Percentiles rank a stretch among this genome's conserved stretches.
Conservation (phyloP, 2,329 filamentous ascomycete species). For the Thelonectria olida region DNA sequence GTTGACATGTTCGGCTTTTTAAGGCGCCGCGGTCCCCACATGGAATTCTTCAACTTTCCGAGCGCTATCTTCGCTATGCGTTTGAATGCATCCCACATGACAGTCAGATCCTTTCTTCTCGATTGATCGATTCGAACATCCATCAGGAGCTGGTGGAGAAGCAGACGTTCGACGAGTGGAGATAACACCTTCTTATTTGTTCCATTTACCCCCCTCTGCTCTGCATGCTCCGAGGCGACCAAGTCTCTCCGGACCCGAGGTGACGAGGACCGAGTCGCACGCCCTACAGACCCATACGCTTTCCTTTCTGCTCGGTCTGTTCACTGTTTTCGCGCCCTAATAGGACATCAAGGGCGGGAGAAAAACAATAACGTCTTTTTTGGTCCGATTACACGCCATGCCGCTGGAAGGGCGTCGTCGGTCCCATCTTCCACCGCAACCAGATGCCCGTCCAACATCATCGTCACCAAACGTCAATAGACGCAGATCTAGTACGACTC, state of each 20-base stretch:
- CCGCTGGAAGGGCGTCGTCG: slow-evolving; percentile 6
- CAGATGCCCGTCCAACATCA: background rate
- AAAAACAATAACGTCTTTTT: background rate
- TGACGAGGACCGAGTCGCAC: no score
- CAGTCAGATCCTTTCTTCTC: background rate
- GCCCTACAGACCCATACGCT: no score
- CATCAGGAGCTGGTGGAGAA: slow-evolving; percentile 10
- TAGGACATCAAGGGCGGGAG: no score
- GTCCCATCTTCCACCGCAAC: background rate
- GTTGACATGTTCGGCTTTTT: background rate
- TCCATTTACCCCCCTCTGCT: no score
- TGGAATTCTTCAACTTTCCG: background rate
- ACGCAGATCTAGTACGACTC: slow-evolving; percentile 19
- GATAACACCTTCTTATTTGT: no score
- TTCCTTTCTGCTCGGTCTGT: no score
- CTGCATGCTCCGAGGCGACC: no score
- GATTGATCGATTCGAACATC: no score
- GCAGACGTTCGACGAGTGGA: no score
- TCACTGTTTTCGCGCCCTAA: no score
- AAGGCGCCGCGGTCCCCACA: background rate
- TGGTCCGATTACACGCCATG: background rate
- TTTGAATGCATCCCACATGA: background rate
- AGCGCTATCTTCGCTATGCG: background rate
- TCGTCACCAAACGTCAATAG: background rate
- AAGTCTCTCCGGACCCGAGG: no score